phyloP scores from a whole-genome alignment of 805 yeast genomes.

The Yamadazyma paraphyllophila region DNA sequence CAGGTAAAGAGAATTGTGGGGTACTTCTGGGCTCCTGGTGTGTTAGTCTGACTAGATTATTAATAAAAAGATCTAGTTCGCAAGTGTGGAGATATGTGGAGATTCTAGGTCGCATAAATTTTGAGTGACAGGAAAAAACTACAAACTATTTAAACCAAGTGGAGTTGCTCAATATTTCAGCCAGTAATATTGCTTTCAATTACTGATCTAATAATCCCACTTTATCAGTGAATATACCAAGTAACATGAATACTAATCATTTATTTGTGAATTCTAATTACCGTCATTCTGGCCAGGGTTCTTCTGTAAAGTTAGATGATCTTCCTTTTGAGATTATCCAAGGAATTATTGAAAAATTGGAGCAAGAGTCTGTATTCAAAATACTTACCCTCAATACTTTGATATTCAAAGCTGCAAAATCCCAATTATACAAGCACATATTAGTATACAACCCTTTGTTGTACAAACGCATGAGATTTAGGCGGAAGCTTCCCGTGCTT shows the following conservation, averaged over 20 bases:
- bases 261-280: slow-evolving; percentile 1
- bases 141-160: background rate
- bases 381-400: background rate
- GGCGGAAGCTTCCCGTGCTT: background rate
- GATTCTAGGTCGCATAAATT: background rate
- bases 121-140: background rate
- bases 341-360: background rate
- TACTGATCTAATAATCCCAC: background rate
- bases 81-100: background rate
- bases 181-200: slow-evolving; percentile 1
- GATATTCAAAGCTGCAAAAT: slow-evolving; percentile 2
- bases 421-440: background rate
- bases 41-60: background rate
- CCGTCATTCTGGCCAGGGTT: background rate
- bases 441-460: slow-evolving; percentile 2
- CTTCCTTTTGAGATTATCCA: slow-evolving; percentile 1
- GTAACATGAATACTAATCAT: background rate
- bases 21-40: too few relatives aligned
- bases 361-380: background rate
- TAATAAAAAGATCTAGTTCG: background rate
- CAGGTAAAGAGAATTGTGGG: too few relatives aligned
- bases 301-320: slow-evolving; percentile 1
- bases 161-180: background rate
- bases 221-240: too few relatives aligned
- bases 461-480: background rate